These are phyloP conservation scores for Suhomyces kunorum DNA, from an alignment of 1,139 yeast species.

Conservation along the genomic window DNA sequence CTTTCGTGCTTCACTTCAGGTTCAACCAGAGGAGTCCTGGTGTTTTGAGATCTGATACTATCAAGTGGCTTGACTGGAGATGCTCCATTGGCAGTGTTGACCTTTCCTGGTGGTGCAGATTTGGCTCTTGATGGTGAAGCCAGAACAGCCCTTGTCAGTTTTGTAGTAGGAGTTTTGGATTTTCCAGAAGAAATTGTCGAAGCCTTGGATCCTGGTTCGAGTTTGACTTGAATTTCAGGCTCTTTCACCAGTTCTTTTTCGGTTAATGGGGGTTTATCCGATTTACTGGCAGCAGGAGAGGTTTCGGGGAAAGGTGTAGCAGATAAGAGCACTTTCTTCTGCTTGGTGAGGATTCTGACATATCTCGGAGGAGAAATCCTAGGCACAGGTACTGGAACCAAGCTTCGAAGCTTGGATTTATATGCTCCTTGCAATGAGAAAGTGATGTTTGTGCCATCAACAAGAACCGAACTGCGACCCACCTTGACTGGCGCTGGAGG, in stretches of 20 bases:
- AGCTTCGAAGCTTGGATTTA: conserved; percentile 11
- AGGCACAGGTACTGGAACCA: conserved; percentile 3
- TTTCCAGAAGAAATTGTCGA: not conserved
- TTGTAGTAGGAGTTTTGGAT: conserved; percentile 1
- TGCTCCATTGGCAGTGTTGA: too few relatives aligned
- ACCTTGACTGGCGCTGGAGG: conserved; percentile 9
- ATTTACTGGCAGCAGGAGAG: not conserved
- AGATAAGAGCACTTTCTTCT: conserved; percentile 24
- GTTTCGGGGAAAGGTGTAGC: conserved; percentile 19
- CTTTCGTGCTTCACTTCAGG: conserved; percentile 16
- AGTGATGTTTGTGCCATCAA: conserved; percentile 14
- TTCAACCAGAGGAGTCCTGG: conserved; percentile 21
- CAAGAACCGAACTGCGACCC: conserved; percentile 12
- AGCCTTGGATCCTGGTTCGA: conserved; percentile 1
- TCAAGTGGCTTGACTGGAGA: conserved; percentile 1
- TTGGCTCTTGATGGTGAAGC: conserved; percentile 3
- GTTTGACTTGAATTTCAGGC: conserved; percentile 2
- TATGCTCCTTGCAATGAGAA: conserved; percentile 14
- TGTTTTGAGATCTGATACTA: not conserved
- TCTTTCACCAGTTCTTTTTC: conserved; percentile 2
- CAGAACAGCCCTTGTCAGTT: not conserved
- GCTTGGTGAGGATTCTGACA: conserved; percentile 30
- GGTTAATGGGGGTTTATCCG: not conserved
- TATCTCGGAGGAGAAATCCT: conserved; percentile 20
- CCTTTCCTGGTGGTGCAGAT: not conserved